Percentiles rank a stretch among this genome's conserved stretches.
Conservation (phyloP, 768 basidiomycete genomes). For the Tulasnella sp. region DNA sequence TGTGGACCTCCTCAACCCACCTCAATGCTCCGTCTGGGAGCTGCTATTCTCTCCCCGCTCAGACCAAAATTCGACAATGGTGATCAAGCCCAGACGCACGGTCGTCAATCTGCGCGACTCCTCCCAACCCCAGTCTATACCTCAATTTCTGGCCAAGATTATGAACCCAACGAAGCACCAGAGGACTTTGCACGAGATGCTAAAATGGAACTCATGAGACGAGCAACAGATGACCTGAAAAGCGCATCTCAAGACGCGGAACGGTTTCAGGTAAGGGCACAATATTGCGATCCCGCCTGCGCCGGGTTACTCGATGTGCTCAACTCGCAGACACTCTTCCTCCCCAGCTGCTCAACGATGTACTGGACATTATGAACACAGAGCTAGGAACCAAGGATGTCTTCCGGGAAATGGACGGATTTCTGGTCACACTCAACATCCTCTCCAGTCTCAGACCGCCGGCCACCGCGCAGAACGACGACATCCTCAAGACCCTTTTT, state of each 20-base stretch:
- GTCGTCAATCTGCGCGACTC: not conserved
- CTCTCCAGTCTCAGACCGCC: conserved; percentile 60
- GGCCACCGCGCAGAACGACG: conserved; percentile 36
- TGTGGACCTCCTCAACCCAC: not conserved
- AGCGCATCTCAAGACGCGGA: conserved; percentile 49
- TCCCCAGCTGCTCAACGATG: conserved; percentile 49
- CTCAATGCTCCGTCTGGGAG: conserved; percentile 31
- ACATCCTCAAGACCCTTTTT: conserved; percentile 58
- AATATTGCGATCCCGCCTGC: conserved; percentile 1
- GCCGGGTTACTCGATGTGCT: conserved; percentile 4
- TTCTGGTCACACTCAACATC: conserved; percentile 71
- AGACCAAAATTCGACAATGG: conserved; percentile 25
- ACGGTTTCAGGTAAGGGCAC: conserved; percentile 57
- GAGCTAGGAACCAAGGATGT: conserved; percentile 69
- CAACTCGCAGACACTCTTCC: not conserved
- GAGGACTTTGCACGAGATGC: conserved; percentile 78
- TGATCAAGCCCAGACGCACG: not conserved
- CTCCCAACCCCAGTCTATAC: conserved; percentile 20
- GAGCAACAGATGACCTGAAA: conserved; percentile 71
- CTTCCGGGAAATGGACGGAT: conserved; percentile 82
- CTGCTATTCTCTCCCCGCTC: conserved; percentile 28
- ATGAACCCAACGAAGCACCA: conserved; percentile 44
- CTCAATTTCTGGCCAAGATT: conserved; percentile 19
- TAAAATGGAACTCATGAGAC: conserved; percentile 69
- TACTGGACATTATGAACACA: conserved; percentile 68